phyloP scores from a whole-genome alignment of 352 stramenopile species.

The Aphanomyces stellatus region DNA sequence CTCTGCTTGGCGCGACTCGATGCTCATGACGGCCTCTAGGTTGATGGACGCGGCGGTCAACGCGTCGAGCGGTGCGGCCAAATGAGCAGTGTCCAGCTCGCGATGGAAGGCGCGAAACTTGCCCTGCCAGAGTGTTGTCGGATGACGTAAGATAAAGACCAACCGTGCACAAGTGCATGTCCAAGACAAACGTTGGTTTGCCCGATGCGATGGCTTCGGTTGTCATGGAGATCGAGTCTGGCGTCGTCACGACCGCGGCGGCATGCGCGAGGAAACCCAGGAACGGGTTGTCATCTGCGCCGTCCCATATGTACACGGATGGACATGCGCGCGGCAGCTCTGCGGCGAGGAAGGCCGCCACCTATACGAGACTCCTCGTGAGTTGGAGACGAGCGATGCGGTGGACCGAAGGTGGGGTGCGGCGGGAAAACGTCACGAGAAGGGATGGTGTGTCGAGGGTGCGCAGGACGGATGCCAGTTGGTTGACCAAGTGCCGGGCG shows the following conservation, averaged over 20 bases:
- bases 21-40: not conserved
- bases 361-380: conserved; percentile 20
- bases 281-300: conserved; percentile 45
- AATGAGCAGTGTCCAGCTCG: not conserved
- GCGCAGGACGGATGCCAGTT: too few relatives aligned
- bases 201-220: conserved; percentile 54
- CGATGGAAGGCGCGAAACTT: not conserved
- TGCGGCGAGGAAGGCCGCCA: conserved; percentile 30
- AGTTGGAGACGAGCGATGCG: not conserved
- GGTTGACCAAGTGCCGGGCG: too few relatives aligned
- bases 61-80: not conserved
- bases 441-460: too few relatives aligned
- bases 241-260: conserved; percentile 50
- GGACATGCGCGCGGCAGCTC: conserved; percentile 22
- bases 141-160: not conserved
- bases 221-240: conserved; percentile 75
- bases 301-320: conserved; percentile 46
- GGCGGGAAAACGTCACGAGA: conserved; percentile 59
- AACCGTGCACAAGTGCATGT: conserved; percentile 37
- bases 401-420: conserved; percentile 32
- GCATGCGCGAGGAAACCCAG: conserved; percentile 44
- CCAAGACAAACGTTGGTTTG: conserved; percentile 48
- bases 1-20: not conserved
- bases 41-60: not conserved
- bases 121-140: too few relatives aligned